phyloP scores from a whole-genome alignment of 768 basidiomycete species.

The Trametopsis cervina region DNA sequence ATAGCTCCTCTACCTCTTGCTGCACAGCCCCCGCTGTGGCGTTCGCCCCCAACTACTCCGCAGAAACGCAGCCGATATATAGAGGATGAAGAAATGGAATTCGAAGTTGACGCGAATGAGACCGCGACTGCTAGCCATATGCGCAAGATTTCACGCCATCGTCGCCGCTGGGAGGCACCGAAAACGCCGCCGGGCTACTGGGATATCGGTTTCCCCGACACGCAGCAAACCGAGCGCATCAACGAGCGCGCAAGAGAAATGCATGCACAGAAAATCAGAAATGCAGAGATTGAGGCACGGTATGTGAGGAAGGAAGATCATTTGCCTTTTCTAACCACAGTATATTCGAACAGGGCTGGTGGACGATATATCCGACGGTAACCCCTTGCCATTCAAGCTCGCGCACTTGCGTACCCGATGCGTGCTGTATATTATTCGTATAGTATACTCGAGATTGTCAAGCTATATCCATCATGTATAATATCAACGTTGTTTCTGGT shows the following conservation, averaged over 20 bases:
- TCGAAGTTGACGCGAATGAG: conserved; percentile 6
- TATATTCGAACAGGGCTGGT: conserved; percentile 6
- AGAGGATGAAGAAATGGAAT: background rate
- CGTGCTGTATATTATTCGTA: too few species aligned
- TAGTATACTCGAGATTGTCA: too few species aligned
- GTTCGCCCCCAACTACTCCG: conserved; percentile 35
- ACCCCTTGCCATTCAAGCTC: too few species aligned
- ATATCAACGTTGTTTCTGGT: too few species aligned
- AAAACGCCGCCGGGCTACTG: conserved; percentile 84
- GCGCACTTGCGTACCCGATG: too few species aligned
- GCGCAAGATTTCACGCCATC: conserved; percentile 65
- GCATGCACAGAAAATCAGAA: conserved; percentile 62
- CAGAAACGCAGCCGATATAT: conserved; percentile 6
- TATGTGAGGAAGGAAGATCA: conserved; percentile 23
- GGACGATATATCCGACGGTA: conserved; percentile 9
- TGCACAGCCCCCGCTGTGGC: conserved; percentile 68
- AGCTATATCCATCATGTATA: too few species aligned
- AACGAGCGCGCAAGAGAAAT: conserved; percentile 70
- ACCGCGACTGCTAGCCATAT: conserved; percentile 46
- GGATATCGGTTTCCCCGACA: conserved; percentile 85
- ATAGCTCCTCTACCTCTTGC: conserved; percentile 65
- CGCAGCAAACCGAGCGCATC: conserved; percentile 73
- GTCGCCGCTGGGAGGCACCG: conserved; percentile 61
- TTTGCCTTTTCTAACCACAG: background rate
- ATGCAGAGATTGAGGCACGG: conserved; percentile 54